Evolutionary conservation across 192 early-diverging fungal genomes (phyloP).

Genomic region (Borealophlyctis nickersoniae): DNA sequence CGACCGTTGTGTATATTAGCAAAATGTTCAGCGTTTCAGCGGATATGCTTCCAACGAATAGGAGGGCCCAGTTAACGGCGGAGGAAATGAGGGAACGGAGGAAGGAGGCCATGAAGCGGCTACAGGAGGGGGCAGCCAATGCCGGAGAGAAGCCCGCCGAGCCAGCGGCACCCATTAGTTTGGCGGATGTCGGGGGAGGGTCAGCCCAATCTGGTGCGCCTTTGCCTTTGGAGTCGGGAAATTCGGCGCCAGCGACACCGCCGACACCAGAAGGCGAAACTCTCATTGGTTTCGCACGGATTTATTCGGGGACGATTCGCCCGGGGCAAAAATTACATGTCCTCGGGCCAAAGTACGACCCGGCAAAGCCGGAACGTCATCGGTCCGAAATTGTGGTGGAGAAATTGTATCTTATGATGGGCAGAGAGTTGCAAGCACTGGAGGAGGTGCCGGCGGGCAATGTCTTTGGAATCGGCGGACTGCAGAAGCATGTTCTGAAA

Average conservation of each 20-base stretch:
- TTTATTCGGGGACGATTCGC: constrained; percentile 87
- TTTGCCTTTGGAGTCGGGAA: constrained; percentile 7
- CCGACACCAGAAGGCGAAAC: constrained; percentile 51
- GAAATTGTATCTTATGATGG: constrained; percentile 94
- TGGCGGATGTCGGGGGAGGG: constrained; percentile 1
- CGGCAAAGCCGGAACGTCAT: constrained; percentile 40
- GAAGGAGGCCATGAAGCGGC: constrained; percentile 33
- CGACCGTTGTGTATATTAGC: constrained; percentile 82
- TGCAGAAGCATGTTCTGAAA: constrained; percentile 90
- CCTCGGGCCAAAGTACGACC: constrained; percentile 91
- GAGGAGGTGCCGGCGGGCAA: constrained; percentile 89
- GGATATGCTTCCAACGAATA: constrained; percentile 69
- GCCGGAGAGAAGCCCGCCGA: constrained; percentile 22
- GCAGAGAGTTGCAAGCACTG: constrained; percentile 82
- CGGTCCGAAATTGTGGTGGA: constrained; percentile 69
- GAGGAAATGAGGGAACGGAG: constrained; percentile 84
- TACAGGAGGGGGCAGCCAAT: constrained; percentile 13
- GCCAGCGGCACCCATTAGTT: neutral
- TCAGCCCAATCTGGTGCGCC: constrained; percentile 22
- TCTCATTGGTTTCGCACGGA: constrained; percentile 87
- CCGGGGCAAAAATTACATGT: constrained; percentile 86
- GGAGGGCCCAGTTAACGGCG: constrained; percentile 67
- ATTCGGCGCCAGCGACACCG: neutral
- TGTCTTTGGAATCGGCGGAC: constrained; percentile 86
- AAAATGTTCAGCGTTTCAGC: constrained; percentile 90